Base-by-base conservation (phyloP, 2,329 filamentous ascomycete genomes). In the Monosporascus sp. region DNA sequence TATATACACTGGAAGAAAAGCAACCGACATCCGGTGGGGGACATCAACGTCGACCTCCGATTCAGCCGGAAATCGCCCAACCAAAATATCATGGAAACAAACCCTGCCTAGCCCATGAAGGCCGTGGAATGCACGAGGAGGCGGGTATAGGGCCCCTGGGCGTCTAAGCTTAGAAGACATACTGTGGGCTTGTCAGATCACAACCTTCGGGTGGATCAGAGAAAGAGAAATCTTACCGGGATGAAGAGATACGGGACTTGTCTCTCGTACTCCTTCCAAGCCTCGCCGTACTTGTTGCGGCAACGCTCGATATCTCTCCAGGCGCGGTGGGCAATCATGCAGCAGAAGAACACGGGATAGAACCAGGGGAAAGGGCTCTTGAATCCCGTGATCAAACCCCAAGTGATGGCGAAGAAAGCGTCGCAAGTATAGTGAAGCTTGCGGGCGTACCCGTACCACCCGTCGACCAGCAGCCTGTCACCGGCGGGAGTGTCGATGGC, bases 291-390 rank as follows among this genome's bases (percentile, higher is more conserved):
- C 77, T 89, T 91, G 62, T 77, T 77, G 52, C 82, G 79, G 72
- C 90, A 95, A 59, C 85, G 79, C 68, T 87, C 77, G 55, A 92
- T 89, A 66, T 95, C 90, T 55, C 90, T 79, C 59, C 76, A 75
- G 5, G 89, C 87, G 54, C 90, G 86, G 70, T 95, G 90, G 9
- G 84, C 77, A 65, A 94, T 93, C 89, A 93, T 93, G 61, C 73
- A 72, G 18, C 77, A 76, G 69, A 95, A 95, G 76, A 95, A 95
- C 37, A 88, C 70, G 0, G 89, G 87, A 68, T 95, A 93, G 72
- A 95, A 94, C 89, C 90, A 95, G 1, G 90, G 90, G 73, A 93
- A 92, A 0, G 89, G 89, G 66, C 86, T 90, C 44, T 72, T 65
- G 54, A 79, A 79, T 1, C 77, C 77, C 7, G 77, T 79, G 46